Base-by-base conservation (phyloP, 352 stramenopile genomes). In the Globisporangium takayamanum region DNA sequence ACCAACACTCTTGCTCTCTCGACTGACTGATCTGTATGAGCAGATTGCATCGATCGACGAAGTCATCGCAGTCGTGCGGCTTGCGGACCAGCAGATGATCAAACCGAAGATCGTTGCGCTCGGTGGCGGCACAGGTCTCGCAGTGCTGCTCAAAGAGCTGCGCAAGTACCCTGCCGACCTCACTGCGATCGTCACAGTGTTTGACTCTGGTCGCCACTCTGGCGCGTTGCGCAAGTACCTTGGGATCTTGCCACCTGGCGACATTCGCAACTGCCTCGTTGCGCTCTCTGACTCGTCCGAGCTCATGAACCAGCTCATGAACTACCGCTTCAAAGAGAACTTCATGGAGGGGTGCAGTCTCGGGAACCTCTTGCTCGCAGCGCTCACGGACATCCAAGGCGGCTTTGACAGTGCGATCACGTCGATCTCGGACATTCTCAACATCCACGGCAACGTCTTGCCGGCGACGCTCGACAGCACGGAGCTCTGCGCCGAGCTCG, bases 271-370 rank as follows among this genome's bases (percentile, higher is more conserved):
- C 50, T 94, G 84, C n/a, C 53, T 94, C 15, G 84, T 94, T 1
- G 84, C 84, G 5, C 60, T 94, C 10, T 92, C 84, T 0, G 84
- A 94, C 55, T 91, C 84, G 20, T 80, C 91, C 57, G 82, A 92
- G 49, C 72, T 94, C 20, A 78, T 94, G 69, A 86, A 84, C 69
- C 88, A 94, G 65, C 60, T 94, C 48, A 94, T 94, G 84, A 92
- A 94, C 62, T 92, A 92, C 58, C 78, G 84, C 5, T 94, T 94
- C 62, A 84, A 83, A 47, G 82, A 92, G 50, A 90, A 92, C 63
- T 94, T 89, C 60, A 89, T 94, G 77, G 84, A 94, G 50, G 84
- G 84, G 18, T 89, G 80, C 57, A 94, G 84, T 52, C 73, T 94
- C 25, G 84, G 84, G 1, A 94, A 94, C 45, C 55, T 94, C 48